Conservation (phyloP, 148 eudicot genomes). For the Suaeda aralocaspica region DNA sequence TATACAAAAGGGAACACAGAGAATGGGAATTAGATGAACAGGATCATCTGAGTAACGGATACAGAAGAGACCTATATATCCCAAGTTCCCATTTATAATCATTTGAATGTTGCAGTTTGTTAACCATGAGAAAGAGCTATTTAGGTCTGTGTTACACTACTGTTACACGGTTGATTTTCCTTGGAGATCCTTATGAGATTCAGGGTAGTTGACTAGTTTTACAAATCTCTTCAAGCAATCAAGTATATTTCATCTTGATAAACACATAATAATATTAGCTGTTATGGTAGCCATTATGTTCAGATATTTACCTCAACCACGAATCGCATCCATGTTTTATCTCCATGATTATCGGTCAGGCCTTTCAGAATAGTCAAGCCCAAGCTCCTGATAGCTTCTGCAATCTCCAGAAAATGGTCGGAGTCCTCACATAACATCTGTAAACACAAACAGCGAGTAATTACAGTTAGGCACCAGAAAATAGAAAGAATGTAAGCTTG, state of each 20-base stretch:
- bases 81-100: background rate
- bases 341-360: slow-evolving; percentile 51
- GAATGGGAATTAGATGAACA: background rate
- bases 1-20: background rate
- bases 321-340: slow-evolving; percentile 75
- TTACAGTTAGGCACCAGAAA: slow-evolving; percentile 7
- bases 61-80: background rate
- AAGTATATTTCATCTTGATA: background rate
- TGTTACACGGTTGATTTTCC: background rate
- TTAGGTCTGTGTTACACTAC: background rate
- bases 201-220: background rate
- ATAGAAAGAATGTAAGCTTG: background rate
- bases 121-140: background rate
- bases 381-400: slow-evolving; percentile 65
- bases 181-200: background rate
- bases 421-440: slow-evolving; percentile 69
- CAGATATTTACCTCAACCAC: slow-evolving; percentile 67
- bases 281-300: background rate
- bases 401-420: slow-evolving; percentile 63
- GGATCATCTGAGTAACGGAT: background rate
- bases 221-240: background rate
- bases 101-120: background rate
- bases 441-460: slow-evolving; percentile 4
- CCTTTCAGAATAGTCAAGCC: slow-evolving; percentile 86
- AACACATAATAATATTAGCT: too few species aligned